phyloP scores from a whole-genome alignment of 331 rosid species.

The Erythrophleum ivorense region DNA sequence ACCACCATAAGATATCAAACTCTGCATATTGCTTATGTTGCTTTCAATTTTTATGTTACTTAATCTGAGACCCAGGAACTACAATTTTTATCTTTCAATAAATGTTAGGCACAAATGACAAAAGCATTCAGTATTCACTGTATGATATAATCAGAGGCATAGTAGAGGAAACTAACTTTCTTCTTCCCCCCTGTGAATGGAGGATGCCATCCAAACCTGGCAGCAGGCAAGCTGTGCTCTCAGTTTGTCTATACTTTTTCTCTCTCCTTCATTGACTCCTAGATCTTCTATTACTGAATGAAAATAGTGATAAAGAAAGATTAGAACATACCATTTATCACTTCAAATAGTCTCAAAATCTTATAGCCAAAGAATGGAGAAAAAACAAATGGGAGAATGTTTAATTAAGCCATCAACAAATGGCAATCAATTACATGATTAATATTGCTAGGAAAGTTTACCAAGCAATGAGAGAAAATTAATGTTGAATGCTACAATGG shows the following conservation, averaged over 20 bases:
- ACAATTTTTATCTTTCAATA: conserved; percentile 7
- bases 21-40: conserved; percentile 6
- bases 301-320: conserved; percentile 14
- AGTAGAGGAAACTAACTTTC: conserved; percentile 67
- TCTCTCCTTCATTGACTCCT: conserved; percentile 55
- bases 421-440: conserved; percentile 13
- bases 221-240: conserved; percentile 57
- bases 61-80: conserved; percentile 4
- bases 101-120: conserved; percentile 20
- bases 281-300: conserved; percentile 70
- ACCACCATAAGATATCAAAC: conserved; percentile 2
- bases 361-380: conserved; percentile 4
- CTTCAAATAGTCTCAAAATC: not conserved
- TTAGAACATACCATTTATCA: conserved; percentile 34
- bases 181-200: conserved; percentile 93
- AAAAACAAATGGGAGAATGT: not conserved
- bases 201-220: conserved; percentile 95
- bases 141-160: conserved; percentile 33
- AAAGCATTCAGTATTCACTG: conserved; percentile 3
- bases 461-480: conserved; percentile 15
- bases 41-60: conserved; percentile 10
- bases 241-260: conserved; percentile 55
- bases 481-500: not conserved
- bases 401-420: conserved; percentile 29
- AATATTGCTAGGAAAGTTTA: conserved; percentile 21